A percentile compares a stretch with the other conserved stretches of the same genome.
phyloP scores from a whole-genome alignment of 352 stramenopile species.

The Pythium volutum region DNA sequence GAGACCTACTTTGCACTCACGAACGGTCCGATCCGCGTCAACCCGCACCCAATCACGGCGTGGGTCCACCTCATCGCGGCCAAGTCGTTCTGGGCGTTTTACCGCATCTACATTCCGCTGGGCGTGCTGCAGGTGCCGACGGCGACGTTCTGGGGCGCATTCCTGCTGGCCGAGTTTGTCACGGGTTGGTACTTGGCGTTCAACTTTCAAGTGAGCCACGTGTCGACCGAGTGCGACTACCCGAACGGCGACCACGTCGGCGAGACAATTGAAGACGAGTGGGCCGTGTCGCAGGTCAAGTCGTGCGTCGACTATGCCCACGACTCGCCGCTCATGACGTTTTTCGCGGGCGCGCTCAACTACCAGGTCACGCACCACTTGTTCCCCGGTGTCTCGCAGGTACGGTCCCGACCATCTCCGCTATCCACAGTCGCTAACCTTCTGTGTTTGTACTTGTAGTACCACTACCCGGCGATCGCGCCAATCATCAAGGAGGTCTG shows the following conservation, averaged over 20 bases:
- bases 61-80: constrained; percentile 85
- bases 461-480: constrained; percentile 91
- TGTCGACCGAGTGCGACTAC: constrained; percentile 90
- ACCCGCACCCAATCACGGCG: constrained; percentile 75
- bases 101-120: constrained; percentile 88
- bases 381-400: constrained; percentile 91
- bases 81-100: constrained; percentile 89
- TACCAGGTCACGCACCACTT: constrained; percentile 95
- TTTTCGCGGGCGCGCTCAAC: constrained; percentile 95
- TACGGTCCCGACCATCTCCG: constrained; percentile 1
- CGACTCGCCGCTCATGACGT: constrained; percentile 81
- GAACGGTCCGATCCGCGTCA: constrained; percentile 90
- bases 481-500: constrained; percentile 92
- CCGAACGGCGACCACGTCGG: constrained; percentile 64
- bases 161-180: constrained; percentile 86
- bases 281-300: constrained; percentile 93
- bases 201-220: constrained; percentile 92
- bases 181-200: constrained; percentile 93
- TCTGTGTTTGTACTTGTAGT: constrained; percentile 35
- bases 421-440: neutral
- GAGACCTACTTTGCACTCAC: constrained; percentile 84
- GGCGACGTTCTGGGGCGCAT: constrained; percentile 71
- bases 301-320: constrained; percentile 93
- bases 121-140: constrained; percentile 59
- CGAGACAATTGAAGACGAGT: constrained; percentile 80